A percentile compares a stretch with the other conserved stretches of the same genome.
phyloP scores from a whole-genome alignment of 371 early-diverging fungal species.

The Lichtheimia ornata region DNA sequence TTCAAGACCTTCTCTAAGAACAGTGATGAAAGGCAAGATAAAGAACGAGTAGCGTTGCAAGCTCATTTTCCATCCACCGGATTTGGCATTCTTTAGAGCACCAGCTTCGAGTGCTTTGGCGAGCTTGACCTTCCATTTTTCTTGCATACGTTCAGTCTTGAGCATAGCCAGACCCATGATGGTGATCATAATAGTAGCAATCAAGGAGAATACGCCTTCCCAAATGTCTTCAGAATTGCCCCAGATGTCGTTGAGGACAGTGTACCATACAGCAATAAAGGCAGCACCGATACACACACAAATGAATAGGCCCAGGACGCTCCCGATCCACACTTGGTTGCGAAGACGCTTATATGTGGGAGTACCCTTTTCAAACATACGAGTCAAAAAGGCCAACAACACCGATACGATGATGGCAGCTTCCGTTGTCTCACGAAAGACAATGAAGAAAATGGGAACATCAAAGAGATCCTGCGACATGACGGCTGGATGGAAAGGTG shows the following conservation, averaged over 20 bases:
- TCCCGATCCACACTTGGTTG: constrained; percentile 70
- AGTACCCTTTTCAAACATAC: constrained; percentile 52
- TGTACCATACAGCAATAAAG: constrained; percentile 74
- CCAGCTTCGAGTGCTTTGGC: constrained; percentile 46
- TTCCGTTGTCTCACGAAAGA: constrained; percentile 79
- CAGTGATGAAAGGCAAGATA: constrained; percentile 76
- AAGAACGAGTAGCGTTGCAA: constrained; percentile 67
- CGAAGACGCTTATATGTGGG: constrained; percentile 54
- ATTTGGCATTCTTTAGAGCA: background rate
- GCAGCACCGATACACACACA: constrained; percentile 70
- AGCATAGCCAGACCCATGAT: constrained; percentile 79
- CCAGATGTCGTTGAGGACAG: constrained; percentile 53
- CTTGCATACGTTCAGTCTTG: constrained; percentile 71
- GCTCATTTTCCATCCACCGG: constrained; percentile 18
- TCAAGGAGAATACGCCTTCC: constrained; percentile 77
- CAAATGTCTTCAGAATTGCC: constrained; percentile 71
- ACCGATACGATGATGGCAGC: constrained; percentile 85
- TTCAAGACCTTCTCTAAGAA: constrained; percentile 84
- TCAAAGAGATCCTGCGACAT: constrained; percentile 59
- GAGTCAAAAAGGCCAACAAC: constrained; percentile 69
- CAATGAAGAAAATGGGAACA: constrained; percentile 83
- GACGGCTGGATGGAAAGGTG: background rate
- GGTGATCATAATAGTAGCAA: constrained; percentile 71
- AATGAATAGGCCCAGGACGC: constrained; percentile 55
- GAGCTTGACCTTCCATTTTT: constrained; percentile 70